Evolutionary conservation across 1,139 yeast species (phyloP).

Genomic region (Geotrichum fermentans): DNA sequence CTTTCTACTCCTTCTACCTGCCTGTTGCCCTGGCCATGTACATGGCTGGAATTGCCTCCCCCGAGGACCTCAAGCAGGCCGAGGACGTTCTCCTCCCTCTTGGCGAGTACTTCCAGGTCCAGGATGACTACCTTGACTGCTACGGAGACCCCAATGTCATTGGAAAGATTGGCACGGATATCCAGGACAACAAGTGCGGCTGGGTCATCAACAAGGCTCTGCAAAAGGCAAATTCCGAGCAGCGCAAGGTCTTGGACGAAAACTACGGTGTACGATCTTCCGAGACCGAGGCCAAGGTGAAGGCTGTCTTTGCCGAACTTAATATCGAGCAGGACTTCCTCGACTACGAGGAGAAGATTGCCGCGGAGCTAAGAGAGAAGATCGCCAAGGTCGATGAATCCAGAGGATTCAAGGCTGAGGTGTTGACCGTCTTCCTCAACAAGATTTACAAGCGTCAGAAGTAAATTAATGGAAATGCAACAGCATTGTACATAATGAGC

Average conservation of each 20-base stretch:
- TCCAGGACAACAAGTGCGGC: conserved; percentile 96
- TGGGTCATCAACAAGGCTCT: conserved; percentile 96
- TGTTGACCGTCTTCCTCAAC: conserved; percentile 73
- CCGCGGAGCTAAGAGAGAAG: conserved; percentile 55
- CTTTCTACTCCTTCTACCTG: conserved; percentile 92
- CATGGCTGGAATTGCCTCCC: conserved; percentile 73
- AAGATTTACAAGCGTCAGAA: conserved; percentile 93
- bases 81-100: conserved; percentile 83
- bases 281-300: conserved; percentile 64
- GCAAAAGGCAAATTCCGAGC: conserved; percentile 69
- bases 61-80: conserved; percentile 79
- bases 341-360: conserved; percentile 77
- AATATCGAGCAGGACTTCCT: conserved; percentile 65
- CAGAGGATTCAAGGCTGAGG: conserved; percentile 85
- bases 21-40: conserved; percentile 97
- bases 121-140: conserved; percentile 95
- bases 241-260: conserved; percentile 73
- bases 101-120: conserved; percentile 98
- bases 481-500: neutral
- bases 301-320: conserved; percentile 68
- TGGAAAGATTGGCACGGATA: conserved; percentile 98
- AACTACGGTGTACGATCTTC: conserved; percentile 86
- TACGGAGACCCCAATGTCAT: conserved; percentile 96
- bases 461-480: conserved; percentile 36
- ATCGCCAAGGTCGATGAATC: conserved; percentile 77